Evolutionary conservation across 2,329 filamentous ascomycete species (phyloP).

Genomic region (Chaetothyriales sp.): DNA sequence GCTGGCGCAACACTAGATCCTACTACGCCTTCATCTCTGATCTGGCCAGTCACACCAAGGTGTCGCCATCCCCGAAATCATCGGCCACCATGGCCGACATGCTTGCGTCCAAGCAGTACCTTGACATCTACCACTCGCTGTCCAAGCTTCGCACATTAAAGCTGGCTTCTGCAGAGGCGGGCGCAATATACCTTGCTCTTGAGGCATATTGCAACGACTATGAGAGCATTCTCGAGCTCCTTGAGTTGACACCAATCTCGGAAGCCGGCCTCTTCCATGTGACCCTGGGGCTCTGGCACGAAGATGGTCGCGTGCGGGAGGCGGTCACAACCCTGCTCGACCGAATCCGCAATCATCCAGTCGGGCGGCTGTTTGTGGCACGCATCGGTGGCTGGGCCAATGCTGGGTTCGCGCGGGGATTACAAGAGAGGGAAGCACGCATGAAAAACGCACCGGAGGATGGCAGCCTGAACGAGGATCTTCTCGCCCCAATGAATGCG

Average conservation of each 20-base stretch:
- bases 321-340: constrained; percentile 67
- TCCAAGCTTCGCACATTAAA: constrained; percentile 76
- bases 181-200: constrained; percentile 72
- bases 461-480: not conserved
- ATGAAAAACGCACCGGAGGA: not conserved
- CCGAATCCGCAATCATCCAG: constrained; percentile 70
- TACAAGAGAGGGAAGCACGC: constrained; percentile 40
- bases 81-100: constrained; percentile 38
- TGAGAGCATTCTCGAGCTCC: constrained; percentile 69
- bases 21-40: constrained; percentile 91
- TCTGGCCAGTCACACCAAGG: constrained; percentile 24
- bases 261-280: constrained; percentile 85
- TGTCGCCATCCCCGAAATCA: constrained; percentile 26
- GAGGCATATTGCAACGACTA: constrained; percentile 61
- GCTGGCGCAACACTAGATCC: constrained; percentile 87
- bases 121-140: constrained; percentile 83
- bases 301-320: constrained; percentile 61
- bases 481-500: not conserved
- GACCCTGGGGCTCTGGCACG: constrained; percentile 81
- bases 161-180: constrained; percentile 58
- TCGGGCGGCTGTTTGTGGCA: constrained; percentile 84
- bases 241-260: constrained; percentile 68
- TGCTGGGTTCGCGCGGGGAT: constrained; percentile 65
- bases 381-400: constrained; percentile 76
- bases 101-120: constrained; percentile 48